Percentiles rank a stretch among this genome's conserved stretches.
phyloP scores from a whole-genome alignment of 2,329 filamentous ascomycete genomes.

The Thelonectria rubi region DNA sequence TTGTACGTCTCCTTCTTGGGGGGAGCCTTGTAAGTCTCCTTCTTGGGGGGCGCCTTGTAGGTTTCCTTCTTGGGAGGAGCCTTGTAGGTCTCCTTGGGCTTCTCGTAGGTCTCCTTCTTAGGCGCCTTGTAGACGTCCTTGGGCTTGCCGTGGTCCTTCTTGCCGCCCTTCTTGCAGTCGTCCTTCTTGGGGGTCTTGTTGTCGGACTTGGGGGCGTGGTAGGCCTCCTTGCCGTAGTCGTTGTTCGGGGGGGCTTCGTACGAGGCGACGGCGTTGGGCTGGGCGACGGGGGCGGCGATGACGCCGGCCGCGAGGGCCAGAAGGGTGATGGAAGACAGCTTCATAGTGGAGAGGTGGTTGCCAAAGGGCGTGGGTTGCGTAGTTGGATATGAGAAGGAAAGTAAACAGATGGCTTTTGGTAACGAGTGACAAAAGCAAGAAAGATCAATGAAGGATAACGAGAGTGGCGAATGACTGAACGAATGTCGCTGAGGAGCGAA shows the following conservation, averaged over 20 bases:
- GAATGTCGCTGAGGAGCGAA: neutral
- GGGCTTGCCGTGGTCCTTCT: neutral
- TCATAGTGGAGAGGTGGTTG: neutral
- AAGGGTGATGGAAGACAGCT: neutral
- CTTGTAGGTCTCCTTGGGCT: neutral
- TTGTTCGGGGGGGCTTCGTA: neutral
- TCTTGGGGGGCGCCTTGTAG: conserved; percentile 28
- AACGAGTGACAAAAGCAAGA: neutral
- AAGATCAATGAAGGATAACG: neutral
- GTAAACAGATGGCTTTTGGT: neutral
- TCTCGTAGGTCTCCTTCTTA: neutral
- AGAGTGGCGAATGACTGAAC: neutral
- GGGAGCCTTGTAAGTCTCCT: too few species aligned
- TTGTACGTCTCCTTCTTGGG: too few species aligned
- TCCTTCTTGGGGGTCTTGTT: neutral
- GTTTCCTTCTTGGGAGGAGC: neutral
- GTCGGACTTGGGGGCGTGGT: neutral
- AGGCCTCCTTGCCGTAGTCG: neutral
- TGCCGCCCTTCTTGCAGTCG: neutral
- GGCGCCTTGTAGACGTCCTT: neutral
- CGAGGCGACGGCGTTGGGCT: neutral
- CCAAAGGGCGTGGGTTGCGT: neutral
- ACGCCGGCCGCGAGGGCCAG: neutral
- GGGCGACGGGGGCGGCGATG: neutral
- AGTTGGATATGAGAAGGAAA: neutral